Percentiles rank a stretch among this genome's conserved stretches.
Evolutionary conservation across 2,329 filamentous ascomycete genomes (phyloP).

Genomic region (Diaporthe vaccinii): DNA sequence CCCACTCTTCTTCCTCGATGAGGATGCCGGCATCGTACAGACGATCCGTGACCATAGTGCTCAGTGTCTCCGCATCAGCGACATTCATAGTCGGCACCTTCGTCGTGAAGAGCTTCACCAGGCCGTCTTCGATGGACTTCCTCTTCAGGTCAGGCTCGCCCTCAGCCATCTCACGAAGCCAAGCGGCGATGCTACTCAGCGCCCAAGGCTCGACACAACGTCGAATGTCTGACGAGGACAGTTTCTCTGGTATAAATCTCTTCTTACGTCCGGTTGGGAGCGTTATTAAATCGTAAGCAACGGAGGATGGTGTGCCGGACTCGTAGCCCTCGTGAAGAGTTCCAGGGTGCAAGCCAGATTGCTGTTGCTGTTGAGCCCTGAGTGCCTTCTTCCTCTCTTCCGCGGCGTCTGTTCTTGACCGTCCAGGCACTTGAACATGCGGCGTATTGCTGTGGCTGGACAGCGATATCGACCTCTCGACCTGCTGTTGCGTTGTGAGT

Average conservation of each 20-base stretch:
- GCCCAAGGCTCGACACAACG: constrained; percentile 94
- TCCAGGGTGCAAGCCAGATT: constrained; percentile 65
- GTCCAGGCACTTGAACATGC: constrained; percentile 82
- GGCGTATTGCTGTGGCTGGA: constrained; percentile 86
- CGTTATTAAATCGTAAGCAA: constrained; percentile 85
- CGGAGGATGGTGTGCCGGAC: constrained; percentile 62
- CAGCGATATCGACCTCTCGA: constrained; percentile 84
- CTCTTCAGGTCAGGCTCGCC: constrained; percentile 90
- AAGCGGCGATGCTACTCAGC: constrained; percentile 85
- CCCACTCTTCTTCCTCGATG: constrained; percentile 94
- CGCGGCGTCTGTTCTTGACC: constrained; percentile 95
- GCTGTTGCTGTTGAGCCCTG: constrained; percentile 67
- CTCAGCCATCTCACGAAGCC: constrained; percentile 91
- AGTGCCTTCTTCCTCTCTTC: constrained; percentile 69
- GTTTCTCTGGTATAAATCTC: constrained; percentile 87
- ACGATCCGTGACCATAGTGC: constrained; percentile 79
- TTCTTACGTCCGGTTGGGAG: constrained; percentile 83
- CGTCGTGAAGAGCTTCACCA: constrained; percentile 90
- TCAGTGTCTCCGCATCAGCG: constrained; percentile 91
- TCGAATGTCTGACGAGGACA: constrained; percentile 84
- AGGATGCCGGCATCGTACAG: constrained; percentile 86
- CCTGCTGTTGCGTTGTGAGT: constrained; percentile 60
- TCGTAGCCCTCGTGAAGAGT: constrained; percentile 70
- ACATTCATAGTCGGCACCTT: constrained; percentile 99
- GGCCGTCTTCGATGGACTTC: constrained; percentile 86